Percentiles rank a stretch among this genome's conserved stretches.
phyloP scores from a whole-genome alignment of 371 early-diverging fungal species.

The Umbelopsis sp. region DNA sequence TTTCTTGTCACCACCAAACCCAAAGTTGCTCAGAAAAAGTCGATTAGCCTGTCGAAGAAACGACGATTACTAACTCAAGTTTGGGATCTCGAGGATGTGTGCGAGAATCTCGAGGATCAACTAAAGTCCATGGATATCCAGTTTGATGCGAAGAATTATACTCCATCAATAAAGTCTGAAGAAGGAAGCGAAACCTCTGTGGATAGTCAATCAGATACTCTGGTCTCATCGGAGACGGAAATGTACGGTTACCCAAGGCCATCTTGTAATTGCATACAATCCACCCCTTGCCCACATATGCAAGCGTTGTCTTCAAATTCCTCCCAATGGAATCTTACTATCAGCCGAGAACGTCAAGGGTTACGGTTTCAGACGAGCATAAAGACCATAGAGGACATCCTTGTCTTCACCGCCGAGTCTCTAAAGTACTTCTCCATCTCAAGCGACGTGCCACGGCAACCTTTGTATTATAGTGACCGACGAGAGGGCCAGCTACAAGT shows the following conservation, averaged over 20 bases:
- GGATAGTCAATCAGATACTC: neutral
- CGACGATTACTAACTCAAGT: conserved; percentile 41
- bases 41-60: conserved; percentile 37
- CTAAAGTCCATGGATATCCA: conserved; percentile 26
- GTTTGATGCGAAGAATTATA: neutral
- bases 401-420: conserved; percentile 29
- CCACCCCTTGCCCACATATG: conserved; percentile 7
- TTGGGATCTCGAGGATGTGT: conserved; percentile 35
- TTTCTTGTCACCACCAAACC: conserved; percentile 46
- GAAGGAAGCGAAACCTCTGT: neutral
- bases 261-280: neutral
- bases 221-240: neutral
- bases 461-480: conserved; percentile 32
- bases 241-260: neutral
- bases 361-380: conserved; percentile 38
- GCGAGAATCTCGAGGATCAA: conserved; percentile 34
- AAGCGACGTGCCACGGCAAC: conserved; percentile 26
- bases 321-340: conserved; percentile 32
- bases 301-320: neutral
- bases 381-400: conserved; percentile 34
- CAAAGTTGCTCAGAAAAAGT: conserved; percentile 29
- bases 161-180: neutral
- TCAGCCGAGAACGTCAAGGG: conserved; percentile 28
- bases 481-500: conserved; percentile 24
- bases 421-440: conserved; percentile 28